A percentile compares a stretch with the other conserved stretches of the same genome.
These are phyloP conservation scores for Leishmania turanica DNA, from an alignment of 208 protist genomes.

Conservation along the genomic window DNA sequence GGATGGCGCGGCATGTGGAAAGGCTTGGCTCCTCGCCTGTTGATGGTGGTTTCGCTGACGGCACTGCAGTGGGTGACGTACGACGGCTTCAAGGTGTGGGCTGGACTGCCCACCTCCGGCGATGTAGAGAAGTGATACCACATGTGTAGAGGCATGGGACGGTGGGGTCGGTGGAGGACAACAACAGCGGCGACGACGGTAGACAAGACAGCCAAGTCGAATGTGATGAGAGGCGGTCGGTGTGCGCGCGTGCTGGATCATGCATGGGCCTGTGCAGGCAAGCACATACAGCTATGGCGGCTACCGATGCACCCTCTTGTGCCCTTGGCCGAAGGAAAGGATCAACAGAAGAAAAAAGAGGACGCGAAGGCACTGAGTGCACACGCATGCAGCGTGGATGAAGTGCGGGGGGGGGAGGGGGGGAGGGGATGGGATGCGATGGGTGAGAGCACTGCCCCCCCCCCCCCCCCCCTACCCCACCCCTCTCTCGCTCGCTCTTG, in stretches of 20 bases:
- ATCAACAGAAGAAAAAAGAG: background rate
- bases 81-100: slow-evolving; percentile 84
- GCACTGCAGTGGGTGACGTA: slow-evolving; percentile 96
- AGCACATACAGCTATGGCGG: background rate
- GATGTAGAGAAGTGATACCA: background rate
- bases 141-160: background rate
- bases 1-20: slow-evolving; percentile 69
- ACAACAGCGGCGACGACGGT: background rate
- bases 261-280: background rate
- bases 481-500: background rate
- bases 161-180: background rate
- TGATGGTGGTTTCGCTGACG: slow-evolving; percentile 95
- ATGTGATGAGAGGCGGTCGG: background rate
- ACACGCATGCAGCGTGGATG: background rate
- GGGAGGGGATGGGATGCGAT: too few species aligned
- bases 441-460: background rate
- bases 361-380: background rate
- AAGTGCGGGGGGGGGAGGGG: background rate
- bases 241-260: background rate
- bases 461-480: background rate
- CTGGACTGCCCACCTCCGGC: slow-evolving; percentile 64
- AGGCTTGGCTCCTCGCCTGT: slow-evolving; percentile 88
- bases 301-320: background rate
- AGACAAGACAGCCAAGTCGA: background rate
- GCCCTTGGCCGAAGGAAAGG: background rate